Conservation (phyloP, 106 monocot genomes). For the Dioscorea alata region DNA sequence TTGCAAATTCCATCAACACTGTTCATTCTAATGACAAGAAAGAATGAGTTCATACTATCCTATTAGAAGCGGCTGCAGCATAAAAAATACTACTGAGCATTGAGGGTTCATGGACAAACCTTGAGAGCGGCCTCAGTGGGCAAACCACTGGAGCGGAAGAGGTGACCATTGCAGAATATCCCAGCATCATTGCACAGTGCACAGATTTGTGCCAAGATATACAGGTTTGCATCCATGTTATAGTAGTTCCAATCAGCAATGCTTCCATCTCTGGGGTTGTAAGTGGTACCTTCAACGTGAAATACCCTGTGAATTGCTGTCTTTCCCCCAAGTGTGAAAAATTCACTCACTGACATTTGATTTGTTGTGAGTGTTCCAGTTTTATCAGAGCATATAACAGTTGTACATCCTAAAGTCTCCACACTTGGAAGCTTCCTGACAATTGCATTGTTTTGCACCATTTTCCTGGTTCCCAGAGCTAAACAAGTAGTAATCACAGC, state of each 20-base stretch:
- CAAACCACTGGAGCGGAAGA: conserved; percentile 55
- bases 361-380: conserved; percentile 84
- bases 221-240: conserved; percentile 52
- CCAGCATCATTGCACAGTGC: conserved; percentile 85
- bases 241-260: conserved; percentile 49
- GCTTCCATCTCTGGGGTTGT: conserved; percentile 64
- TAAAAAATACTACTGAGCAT: too few species aligned
- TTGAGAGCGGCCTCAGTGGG: conserved; percentile 88
- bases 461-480: conserved; percentile 72
- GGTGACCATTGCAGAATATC: conserved; percentile 37
- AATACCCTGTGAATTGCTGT: conserved; percentile 21
- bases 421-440: conserved; percentile 84
- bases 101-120: conserved; percentile 20
- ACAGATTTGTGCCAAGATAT: conserved; percentile 54
- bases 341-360: conserved; percentile 78
- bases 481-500: conserved; percentile 81
- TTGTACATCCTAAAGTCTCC: conserved; percentile 84
- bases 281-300: conserved; percentile 75
- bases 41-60: too few species aligned
- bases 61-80: too few species aligned
- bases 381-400: conserved; percentile 87
- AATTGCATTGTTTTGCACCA: conserved; percentile 79
- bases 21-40: too few species aligned
- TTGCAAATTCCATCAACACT: too few species aligned
- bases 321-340: conserved; percentile 56